Conservation (phyloP, 2,329 filamentous ascomycete genomes). For the Alternaria sp. region DNA sequence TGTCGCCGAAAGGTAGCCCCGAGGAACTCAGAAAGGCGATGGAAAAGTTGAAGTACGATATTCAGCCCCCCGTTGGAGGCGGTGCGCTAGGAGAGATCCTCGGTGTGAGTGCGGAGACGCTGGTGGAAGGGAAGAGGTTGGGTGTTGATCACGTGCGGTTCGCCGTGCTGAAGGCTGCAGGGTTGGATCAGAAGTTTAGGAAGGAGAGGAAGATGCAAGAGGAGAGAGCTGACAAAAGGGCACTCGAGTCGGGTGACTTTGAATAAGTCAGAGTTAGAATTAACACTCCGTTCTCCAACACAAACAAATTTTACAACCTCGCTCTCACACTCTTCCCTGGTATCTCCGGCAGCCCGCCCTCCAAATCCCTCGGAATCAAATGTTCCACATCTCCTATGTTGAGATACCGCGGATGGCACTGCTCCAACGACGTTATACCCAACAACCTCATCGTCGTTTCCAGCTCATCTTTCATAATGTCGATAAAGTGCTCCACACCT, state of each 20-base stretch:
- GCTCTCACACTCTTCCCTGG: not conserved
- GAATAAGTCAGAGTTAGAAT: not conserved
- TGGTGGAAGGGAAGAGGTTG: constrained; percentile 56
- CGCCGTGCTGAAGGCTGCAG: constrained; percentile 66
- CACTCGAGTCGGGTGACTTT: not conserved
- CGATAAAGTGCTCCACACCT: constrained; percentile 51
- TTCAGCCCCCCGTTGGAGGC: constrained; percentile 37
- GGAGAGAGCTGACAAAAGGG: not conserved
- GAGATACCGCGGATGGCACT: constrained; percentile 64
- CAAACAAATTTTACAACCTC: not conserved
- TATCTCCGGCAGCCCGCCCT: not conserved
- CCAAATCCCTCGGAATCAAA: constrained; percentile 9
- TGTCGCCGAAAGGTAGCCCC: constrained; percentile 44
- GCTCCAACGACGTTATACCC: constrained; percentile 63
- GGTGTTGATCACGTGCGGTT: constrained; percentile 69
- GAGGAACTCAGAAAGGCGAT: constrained; percentile 52
- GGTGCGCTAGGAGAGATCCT: constrained; percentile 65
- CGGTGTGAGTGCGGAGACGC: constrained; percentile 61
- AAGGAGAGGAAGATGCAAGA: not conserved
- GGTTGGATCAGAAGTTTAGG: constrained; percentile 17
- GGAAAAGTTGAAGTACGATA: constrained; percentile 47
- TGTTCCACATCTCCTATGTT: constrained; percentile 50
- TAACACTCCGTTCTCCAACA: not conserved
- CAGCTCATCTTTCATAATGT: constrained; percentile 28
- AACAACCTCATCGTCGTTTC: constrained; percentile 63